Evolutionary conservation across 148 eudicot species (phyloP).

Genomic region (Silene latifolia): DNA sequence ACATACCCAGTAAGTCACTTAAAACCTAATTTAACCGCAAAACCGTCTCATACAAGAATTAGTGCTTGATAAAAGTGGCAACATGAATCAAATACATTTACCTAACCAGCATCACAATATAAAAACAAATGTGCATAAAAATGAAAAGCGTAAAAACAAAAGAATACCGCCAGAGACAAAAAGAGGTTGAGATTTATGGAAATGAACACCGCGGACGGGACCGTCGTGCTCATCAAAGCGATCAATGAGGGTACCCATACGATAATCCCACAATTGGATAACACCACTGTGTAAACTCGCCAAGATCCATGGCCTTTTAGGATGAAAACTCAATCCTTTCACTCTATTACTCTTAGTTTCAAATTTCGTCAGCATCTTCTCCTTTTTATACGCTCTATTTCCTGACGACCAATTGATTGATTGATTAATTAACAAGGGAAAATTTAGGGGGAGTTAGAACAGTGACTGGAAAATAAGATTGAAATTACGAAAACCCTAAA

Average conservation of each 20-base stretch:
- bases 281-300: slow-evolving; percentile 75
- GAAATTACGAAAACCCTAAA: background rate
- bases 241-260: slow-evolving; percentile 73
- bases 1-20: too few relatives aligned
- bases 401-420: too few relatives aligned
- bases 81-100: background rate
- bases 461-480: too few relatives aligned
- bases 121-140: background rate
- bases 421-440: too few relatives aligned
- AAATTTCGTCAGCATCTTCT: slow-evolving; percentile 66
- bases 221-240: slow-evolving; percentile 71
- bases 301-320: slow-evolving; percentile 72
- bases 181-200: slow-evolving; percentile 66
- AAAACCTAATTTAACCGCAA: too few relatives aligned
- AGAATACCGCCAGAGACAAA: slow-evolving; percentile 69
- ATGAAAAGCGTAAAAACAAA: background rate
- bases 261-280: slow-evolving; percentile 77
- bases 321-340: slow-evolving; percentile 69
- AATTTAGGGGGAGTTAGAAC: background rate
- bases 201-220: slow-evolving; percentile 68
- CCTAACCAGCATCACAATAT: background rate
- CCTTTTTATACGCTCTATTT: background rate
- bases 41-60: too few relatives aligned
- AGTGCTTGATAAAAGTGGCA: background rate
- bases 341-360: slow-evolving; percentile 79